Evolutionary conservation across 2,329 filamentous ascomycete genomes (phyloP), one percentile per base, ranked within the genome.

Genomic region (Cladorrhinum sp.): DNA sequence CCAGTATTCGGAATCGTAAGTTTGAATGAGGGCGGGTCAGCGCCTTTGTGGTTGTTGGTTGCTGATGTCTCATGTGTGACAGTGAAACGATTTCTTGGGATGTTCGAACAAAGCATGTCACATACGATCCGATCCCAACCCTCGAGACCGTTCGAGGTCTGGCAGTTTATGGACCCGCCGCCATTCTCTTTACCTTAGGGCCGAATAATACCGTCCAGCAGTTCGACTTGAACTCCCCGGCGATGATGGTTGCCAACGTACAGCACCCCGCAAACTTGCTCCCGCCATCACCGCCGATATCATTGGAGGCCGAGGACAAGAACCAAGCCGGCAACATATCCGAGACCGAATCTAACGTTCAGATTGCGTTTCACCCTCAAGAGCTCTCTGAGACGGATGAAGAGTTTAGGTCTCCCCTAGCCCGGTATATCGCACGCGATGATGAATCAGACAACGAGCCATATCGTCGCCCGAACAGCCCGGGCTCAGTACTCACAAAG

Each of bases 101-200:
- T 80, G 95, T 99, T 50, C 86, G 93, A 65, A 99, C 95, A n/a
- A 98, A 98, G 73, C 89, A 96, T 71, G 92, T 99, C 68, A 93
- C 92, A 2, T 96, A 87, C 74, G 93, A 97, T 70, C 83, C 85
- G 61, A 90, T 98, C 60, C 92, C 93, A 5, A 97, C 92, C 1
- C 82, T 93, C 6, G 88, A 95, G 39, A 86, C 89, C 66, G 85
- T 97, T 61, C 85, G 85, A 64, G 94, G 91, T 16, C 83, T 99
- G 49, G 89, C 93, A 50, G 89, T 93, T 63, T 96, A 95, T 73
- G 95, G 94, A 1, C 89, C 93, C 0, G 92, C 90, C 6, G 94
- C 94, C n/a, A 90, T 86, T 6, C 82, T 99, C 23, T 99, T 99
- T 76, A 97, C 94, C 0, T 79, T 98, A 18, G 92, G 93, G 1